Evolutionary conservation across 208 protist genomes (phyloP).

Genomic region (Wallacemonas sp.): DNA sequence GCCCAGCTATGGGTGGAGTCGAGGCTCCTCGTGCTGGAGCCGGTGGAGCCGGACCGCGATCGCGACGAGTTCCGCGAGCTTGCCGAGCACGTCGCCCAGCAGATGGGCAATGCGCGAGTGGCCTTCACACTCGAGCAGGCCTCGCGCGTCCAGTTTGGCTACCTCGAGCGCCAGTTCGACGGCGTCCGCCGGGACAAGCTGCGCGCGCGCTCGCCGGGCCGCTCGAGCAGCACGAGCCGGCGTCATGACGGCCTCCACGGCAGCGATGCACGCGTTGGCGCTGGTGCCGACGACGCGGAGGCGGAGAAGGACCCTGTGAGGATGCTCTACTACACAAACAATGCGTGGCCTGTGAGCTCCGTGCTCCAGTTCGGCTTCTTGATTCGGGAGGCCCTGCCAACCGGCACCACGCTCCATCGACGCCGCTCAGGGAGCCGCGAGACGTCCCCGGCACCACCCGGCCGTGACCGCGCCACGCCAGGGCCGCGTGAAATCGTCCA

Average conservation of each 20-base stretch:
- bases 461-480: background rate
- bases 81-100: conserved; percentile 36
- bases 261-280: background rate
- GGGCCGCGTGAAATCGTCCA: too few relatives aligned
- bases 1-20: conserved; percentile 74
- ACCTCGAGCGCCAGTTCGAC: conserved; percentile 43
- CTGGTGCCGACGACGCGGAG: background rate
- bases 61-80: conserved; percentile 48
- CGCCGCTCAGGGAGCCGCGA: background rate
- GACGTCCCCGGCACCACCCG: background rate
- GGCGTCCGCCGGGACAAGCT: conserved; percentile 22
- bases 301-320: conserved; percentile 39
- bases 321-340: conserved; percentile 84
- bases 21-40: conserved; percentile 41
- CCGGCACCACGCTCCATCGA: background rate
- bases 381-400: conserved; percentile 24
- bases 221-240: background rate
- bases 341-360: conserved; percentile 44
- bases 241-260: background rate
- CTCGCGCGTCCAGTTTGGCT: conserved; percentile 43
- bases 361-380: conserved; percentile 67
- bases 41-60: conserved; percentile 44
- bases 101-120: conserved; percentile 46
- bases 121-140: conserved; percentile 44
- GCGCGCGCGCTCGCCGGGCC: background rate